A percentile compares a stretch with the other conserved stretches of the same genome.
These are phyloP conservation scores for Xylariaceae sp. DNA, from an alignment of 2,329 filamentous ascomycete species.

Conservation along the genomic window DNA sequence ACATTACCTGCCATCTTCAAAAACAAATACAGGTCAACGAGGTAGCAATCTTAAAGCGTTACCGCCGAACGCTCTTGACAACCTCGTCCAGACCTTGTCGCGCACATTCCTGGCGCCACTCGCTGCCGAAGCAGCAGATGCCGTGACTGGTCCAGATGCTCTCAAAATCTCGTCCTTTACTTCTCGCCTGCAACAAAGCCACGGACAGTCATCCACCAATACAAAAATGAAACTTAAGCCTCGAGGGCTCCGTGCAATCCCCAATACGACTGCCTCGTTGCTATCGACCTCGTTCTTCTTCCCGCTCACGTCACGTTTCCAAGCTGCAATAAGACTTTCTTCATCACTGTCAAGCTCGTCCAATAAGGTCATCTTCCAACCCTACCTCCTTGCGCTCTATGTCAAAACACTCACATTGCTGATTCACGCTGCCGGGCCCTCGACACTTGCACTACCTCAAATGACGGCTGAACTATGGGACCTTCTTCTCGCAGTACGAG, in stretches of 20 bases:
- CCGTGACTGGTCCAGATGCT: conserved; percentile 71
- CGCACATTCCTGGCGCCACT: conserved; percentile 75
- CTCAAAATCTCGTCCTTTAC: conserved; percentile 90
- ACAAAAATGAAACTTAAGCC: conserved; percentile 28
- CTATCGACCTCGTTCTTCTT: conserved; percentile 79
- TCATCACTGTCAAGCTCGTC: conserved; percentile 15
- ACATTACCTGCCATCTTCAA: conserved; percentile 53
- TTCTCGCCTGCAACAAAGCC: conserved; percentile 61
- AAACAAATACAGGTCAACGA: conserved; percentile 16
- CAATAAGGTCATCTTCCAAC: conserved; percentile 61
- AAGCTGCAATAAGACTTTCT: conserved; percentile 50
- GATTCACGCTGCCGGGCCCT: conserved; percentile 77
- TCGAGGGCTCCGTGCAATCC: conserved; percentile 50
- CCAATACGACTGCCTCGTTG: conserved; percentile 74
- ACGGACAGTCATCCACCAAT: not conserved
- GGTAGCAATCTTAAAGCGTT: conserved; percentile 46
- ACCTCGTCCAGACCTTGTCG: conserved; percentile 64
- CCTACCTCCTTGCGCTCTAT: conserved; percentile 72
- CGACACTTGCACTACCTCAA: conserved; percentile 69
- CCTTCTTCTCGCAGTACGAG: conserved; percentile 69
- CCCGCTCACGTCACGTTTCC: conserved; percentile 78
- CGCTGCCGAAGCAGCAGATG: conserved; percentile 76
- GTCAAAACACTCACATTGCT: conserved; percentile 82
- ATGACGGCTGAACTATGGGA: conserved; percentile 84
- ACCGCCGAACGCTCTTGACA: conserved; percentile 59